These are phyloP conservation scores for Adansonia madagascariensis DNA, from an alignment of 441 rosid genomes.

Conservation along the genomic window DNA sequence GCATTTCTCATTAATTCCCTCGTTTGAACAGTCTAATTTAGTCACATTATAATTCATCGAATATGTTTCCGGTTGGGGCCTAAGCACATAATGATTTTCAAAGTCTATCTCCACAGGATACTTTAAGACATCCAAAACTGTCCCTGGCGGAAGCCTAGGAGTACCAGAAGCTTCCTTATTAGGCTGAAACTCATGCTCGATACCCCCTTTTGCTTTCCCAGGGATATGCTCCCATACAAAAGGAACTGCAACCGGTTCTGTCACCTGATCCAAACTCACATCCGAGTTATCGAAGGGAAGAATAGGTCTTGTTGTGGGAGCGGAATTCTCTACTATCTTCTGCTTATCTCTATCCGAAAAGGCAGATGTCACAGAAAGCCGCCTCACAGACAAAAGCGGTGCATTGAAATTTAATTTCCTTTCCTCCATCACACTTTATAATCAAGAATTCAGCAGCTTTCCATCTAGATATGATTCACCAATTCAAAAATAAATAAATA, in stretches of 20 bases:
- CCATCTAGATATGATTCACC: slow-evolving; percentile 22
- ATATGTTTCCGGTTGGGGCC: slow-evolving; percentile 24
- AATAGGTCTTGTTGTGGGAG: slow-evolving; percentile 30
- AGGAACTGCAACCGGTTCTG: slow-evolving; percentile 85
- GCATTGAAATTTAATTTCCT: slow-evolving; percentile 70
- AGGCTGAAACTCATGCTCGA: slow-evolving; percentile 36
- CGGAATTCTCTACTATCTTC: slow-evolving; percentile 35
- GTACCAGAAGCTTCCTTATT: slow-evolving; percentile 33
- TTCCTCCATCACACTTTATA: slow-evolving; percentile 62
- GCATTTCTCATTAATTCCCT: slow-evolving; percentile 31
- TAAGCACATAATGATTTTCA: slow-evolving; percentile 27
- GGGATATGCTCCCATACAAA: slow-evolving; percentile 63
- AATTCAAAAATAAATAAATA: not conserved
- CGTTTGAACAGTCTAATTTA: slow-evolving; percentile 36
- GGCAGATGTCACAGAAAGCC: slow-evolving; percentile 39
- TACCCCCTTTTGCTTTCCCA: slow-evolving; percentile 63
- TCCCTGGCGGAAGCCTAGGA: slow-evolving; percentile 49
- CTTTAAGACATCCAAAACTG: slow-evolving; percentile 33
- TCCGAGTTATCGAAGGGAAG: slow-evolving; percentile 37
- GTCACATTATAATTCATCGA: slow-evolving; percentile 26
- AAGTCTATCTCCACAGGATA: slow-evolving; percentile 32
- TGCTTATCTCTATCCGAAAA: slow-evolving; percentile 38
- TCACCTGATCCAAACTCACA: slow-evolving; percentile 60
- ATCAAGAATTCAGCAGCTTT: slow-evolving; percentile 16
- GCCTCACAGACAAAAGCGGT: slow-evolving; percentile 82